A percentile compares a stretch with the other conserved stretches of the same genome.
phyloP scores from a whole-genome alignment of 306 rosid species.

The Fragaria nilgerrensis region DNA sequence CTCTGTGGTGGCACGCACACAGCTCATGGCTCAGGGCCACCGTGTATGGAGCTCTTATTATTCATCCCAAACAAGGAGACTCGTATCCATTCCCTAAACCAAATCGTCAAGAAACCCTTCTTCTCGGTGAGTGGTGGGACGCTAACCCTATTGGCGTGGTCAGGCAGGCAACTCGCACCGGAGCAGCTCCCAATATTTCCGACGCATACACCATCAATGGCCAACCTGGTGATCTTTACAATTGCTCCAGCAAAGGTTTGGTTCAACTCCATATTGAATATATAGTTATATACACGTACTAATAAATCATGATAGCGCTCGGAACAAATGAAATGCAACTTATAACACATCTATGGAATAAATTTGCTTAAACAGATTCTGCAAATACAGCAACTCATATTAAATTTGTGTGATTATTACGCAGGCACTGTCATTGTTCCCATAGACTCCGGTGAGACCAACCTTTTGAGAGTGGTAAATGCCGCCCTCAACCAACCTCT shows the following conservation, averaged over 20 bases:
- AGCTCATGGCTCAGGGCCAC: slow-evolving; percentile 31
- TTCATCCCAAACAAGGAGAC: slow-evolving; percentile 6
- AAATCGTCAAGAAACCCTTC: not conserved
- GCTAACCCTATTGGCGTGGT: not conserved
- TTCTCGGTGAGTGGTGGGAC: slow-evolving; percentile 8
- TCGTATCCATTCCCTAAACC: slow-evolving; percentile 21
- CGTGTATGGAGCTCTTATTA: slow-evolving; percentile 21
- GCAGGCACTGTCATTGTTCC: slow-evolving; percentile 60
- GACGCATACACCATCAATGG: slow-evolving; percentile 35
- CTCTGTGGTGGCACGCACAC: slow-evolving; percentile 34
- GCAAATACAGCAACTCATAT: not conserved
- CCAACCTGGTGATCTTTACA: slow-evolving; percentile 25
- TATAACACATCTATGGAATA: too few relatives aligned
- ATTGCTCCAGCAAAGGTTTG: slow-evolving; percentile 29
- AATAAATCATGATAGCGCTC: not conserved
- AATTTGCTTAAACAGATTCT: too few relatives aligned
- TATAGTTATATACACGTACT: not conserved
- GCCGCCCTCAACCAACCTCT: slow-evolving; percentile 55
- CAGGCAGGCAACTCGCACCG: not conserved
- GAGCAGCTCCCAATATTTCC: not conserved
- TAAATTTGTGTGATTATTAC: not conserved
- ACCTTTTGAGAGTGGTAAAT: slow-evolving; percentile 66
- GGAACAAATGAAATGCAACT: not conserved
- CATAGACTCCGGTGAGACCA: slow-evolving; percentile 64
- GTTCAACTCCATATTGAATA: not conserved